Percentiles rank a stretch among this genome's conserved stretches.
phyloP scores from a whole-genome alignment of 2,329 filamentous ascomycete species.

The Clonostachys sp. region DNA sequence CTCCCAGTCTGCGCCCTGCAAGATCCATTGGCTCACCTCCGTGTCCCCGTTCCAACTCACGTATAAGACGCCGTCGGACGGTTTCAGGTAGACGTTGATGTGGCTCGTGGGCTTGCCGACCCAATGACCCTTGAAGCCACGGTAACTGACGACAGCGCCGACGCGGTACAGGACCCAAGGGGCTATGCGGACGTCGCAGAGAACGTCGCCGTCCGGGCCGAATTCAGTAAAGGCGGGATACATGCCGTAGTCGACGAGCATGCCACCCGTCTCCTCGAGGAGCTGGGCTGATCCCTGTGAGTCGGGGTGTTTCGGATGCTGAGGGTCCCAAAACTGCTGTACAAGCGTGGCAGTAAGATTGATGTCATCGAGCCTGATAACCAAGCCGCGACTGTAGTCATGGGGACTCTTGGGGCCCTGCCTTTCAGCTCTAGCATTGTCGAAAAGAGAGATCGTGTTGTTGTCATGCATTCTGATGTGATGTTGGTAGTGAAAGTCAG shows the following conservation, averaged over 20 bases:
- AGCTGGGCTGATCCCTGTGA: slow-evolving; percentile 47
- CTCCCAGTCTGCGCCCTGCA: slow-evolving; percentile 10
- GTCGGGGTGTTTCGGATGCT: slow-evolving; percentile 33
- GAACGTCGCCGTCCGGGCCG: slow-evolving; percentile 35
- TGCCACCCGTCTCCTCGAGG: slow-evolving; percentile 39
- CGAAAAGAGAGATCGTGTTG: slow-evolving; percentile 37
- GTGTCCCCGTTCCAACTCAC: slow-evolving; percentile 53
- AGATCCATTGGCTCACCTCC: slow-evolving; percentile 35
- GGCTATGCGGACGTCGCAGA: slow-evolving; percentile 48
- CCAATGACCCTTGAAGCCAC: slow-evolving; percentile 50
- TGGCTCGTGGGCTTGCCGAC: slow-evolving; percentile 31
- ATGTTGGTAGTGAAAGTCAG: slow-evolving; percentile 23
- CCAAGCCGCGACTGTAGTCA: slow-evolving; percentile 13
- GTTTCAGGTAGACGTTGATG: slow-evolving; percentile 14
- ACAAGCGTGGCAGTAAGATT: slow-evolving; percentile 22
- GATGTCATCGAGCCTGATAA: slow-evolving; percentile 12
- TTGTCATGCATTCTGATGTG: slow-evolving; percentile 49
- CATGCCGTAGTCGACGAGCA: slow-evolving; percentile 53
- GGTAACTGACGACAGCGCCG: slow-evolving; percentile 43
- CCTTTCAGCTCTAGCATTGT: slow-evolving; percentile 11
- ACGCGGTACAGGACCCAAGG: slow-evolving; percentile 20
- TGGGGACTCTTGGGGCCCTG: neutral
- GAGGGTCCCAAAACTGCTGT: slow-evolving; percentile 37
- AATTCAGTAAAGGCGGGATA: slow-evolving; percentile 42
- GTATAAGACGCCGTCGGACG: slow-evolving; percentile 22